phyloP scores from a whole-genome alignment of 2,329 filamentous ascomycete genomes.

The Neonectria sp. region DNA sequence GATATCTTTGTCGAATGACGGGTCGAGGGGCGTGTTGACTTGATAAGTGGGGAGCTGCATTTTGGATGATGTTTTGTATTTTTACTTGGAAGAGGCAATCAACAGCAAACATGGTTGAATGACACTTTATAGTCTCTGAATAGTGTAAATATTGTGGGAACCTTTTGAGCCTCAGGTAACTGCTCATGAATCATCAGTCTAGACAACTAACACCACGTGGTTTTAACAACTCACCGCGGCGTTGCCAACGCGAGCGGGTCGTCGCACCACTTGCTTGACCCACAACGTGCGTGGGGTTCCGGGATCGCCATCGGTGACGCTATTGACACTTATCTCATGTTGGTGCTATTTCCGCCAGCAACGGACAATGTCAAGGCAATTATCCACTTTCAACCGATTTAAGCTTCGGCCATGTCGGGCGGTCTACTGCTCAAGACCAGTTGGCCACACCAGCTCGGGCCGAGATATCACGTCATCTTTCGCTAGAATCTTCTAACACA shows the following conservation, averaged over 20 bases:
- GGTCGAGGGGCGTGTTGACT: constrained; percentile 45
- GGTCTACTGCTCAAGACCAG: background rate
- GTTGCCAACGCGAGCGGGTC: background rate
- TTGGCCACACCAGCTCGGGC: background rate
- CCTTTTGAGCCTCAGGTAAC: background rate
- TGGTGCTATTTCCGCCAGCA: background rate
- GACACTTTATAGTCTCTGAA: background rate
- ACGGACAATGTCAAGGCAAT: background rate
- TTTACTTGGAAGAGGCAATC: background rate
- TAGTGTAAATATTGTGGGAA: background rate
- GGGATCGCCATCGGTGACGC: background rate
- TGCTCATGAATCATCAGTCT: background rate
- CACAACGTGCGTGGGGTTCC: constrained; percentile 4
- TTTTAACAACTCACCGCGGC: background rate
- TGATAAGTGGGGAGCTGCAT: constrained; percentile 45
- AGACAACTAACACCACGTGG: background rate
- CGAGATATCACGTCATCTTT: background rate
- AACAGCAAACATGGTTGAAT: no score
- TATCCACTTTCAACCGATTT: background rate
- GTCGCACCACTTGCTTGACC: background rate
- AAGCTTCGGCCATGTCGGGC: background rate
- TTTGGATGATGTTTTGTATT: background rate
- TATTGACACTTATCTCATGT: background rate
- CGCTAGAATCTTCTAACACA: background rate
- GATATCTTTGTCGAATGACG: constrained; percentile 62